phyloP scores from a whole-genome alignment of 2,329 filamentous ascomycete species.

The Pseudocercospora fijiensis region DNA sequence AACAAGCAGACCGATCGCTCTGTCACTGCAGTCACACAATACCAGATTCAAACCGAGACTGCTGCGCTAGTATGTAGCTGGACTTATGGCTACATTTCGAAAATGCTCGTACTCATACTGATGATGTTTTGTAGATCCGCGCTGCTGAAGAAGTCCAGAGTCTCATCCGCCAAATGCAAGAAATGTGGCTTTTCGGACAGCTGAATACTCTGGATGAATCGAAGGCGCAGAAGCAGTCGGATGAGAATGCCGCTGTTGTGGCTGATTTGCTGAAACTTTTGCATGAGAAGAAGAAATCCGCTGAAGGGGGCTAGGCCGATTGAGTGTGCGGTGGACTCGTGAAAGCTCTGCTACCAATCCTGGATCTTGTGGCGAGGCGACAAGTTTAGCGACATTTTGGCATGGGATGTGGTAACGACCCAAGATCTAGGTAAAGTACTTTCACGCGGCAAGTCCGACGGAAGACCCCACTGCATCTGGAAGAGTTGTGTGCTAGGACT shows the following conservation, averaged over 20 bases:
- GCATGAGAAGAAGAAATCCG: neutral
- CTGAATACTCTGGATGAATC: constrained; percentile 55
- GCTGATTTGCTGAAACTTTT: constrained; percentile 43
- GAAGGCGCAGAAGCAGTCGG: constrained; percentile 44
- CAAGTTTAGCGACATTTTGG: neutral
- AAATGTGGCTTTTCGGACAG: constrained; percentile 66
- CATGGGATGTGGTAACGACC: too few species aligned
- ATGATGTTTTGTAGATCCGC: constrained; percentile 49
- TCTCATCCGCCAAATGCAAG: constrained; percentile 62
- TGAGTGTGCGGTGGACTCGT: neutral
- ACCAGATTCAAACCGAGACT: constrained; percentile 60
- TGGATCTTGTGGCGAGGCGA: neutral
- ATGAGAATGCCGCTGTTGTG: constrained; percentile 50
- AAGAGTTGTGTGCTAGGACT: too few species aligned
- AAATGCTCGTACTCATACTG: too few species aligned
- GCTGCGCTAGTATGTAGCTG: constrained; percentile 52
- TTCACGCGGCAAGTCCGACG: too few species aligned
- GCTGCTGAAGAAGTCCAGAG: constrained; percentile 62
- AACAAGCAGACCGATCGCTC: constrained; percentile 52
- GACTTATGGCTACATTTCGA: neutral
- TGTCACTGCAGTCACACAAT: constrained; percentile 57
- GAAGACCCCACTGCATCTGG: too few species aligned
- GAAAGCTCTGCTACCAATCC: neutral
- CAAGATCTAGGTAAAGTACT: too few species aligned
- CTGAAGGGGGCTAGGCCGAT: too few species aligned